A percentile compares a stretch with the other conserved stretches of the same genome.
Evolutionary conservation across 192 early-diverging fungal genomes (phyloP).

Genomic region (Backusella sp.): DNA sequence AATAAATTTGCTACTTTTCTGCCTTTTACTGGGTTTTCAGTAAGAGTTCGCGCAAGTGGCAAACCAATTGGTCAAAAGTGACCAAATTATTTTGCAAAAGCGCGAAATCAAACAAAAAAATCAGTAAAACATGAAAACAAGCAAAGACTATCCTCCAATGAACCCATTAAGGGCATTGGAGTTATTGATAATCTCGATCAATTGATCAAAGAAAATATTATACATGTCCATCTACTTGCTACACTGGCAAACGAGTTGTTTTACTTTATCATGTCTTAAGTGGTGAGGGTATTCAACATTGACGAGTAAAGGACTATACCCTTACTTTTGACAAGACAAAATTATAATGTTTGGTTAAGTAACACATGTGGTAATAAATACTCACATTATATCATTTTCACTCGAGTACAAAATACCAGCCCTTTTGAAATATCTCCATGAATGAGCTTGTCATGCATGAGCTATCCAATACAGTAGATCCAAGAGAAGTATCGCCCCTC

Average conservation of each 20-base stretch:
- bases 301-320: conserved; percentile 75
- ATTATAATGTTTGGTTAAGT: conserved; percentile 95
- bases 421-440: too few relatives aligned
- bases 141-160: background rate
- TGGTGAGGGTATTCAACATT: conserved; percentile 86
- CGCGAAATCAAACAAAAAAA: too few relatives aligned
- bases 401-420: too few relatives aligned
- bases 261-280: conserved; percentile 92
- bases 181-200: conserved; percentile 17
- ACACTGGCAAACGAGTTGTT: conserved; percentile 72
- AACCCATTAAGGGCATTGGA: conserved; percentile 21
- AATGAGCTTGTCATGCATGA: too few relatives aligned
- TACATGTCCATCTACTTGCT: background rate
- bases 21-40: too few relatives aligned
- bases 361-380: conserved; percentile 86
- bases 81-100: too few relatives aligned
- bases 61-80: too few relatives aligned
- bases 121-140: background rate
- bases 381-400: too few relatives aligned
- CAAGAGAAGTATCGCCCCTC: too few relatives aligned
- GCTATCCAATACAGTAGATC: too few relatives aligned
- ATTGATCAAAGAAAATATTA: conserved; percentile 1
- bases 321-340: conserved; percentile 80
- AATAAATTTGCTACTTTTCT: background rate
- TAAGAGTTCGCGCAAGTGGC: too few relatives aligned